Percentiles rank a stretch among this genome's conserved stretches.
These are phyloP conservation scores for Quercus alba DNA, from an alignment of 306 rosid species.

Conservation along the genomic window DNA sequence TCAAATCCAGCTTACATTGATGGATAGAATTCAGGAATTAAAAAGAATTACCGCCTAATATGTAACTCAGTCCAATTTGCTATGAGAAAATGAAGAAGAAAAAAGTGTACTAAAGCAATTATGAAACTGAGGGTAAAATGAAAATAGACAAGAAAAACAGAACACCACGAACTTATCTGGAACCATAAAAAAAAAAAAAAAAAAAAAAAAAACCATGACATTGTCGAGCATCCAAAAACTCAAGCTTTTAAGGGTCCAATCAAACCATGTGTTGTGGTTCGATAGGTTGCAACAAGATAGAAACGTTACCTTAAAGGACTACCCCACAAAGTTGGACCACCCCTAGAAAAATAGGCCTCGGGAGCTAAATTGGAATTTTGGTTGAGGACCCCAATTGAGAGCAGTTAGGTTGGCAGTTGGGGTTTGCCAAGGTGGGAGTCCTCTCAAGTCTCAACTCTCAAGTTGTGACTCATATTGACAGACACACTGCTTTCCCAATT, in stretches of 20 bases:
- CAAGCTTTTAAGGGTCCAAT: neutral
- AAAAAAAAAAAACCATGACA: neutral
- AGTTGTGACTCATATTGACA: conserved; percentile 19
- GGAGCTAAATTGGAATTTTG: neutral
- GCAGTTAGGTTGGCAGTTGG: conserved; percentile 42
- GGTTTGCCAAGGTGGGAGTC: conserved; percentile 1
- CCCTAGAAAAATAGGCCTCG: neutral
- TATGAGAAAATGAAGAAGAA: too few species aligned
- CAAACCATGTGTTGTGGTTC: neutral
- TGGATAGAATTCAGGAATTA: too few species aligned
- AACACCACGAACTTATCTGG: too few species aligned
- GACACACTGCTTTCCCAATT: neutral
- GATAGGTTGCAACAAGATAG: neutral
- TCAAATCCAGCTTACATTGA: too few species aligned
- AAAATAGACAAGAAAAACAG: too few species aligned
- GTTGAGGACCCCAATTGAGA: conserved; percentile 17
- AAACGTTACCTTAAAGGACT: neutral
- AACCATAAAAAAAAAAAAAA: neutral
- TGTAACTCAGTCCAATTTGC: too few species aligned
- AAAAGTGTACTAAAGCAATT: too few species aligned
- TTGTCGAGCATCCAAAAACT: neutral
- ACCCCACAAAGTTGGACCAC: neutral
- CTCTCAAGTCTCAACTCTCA: conserved; percentile 1
- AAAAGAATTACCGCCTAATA: too few species aligned
- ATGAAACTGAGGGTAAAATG: too few species aligned